phyloP scores from a whole-genome alignment of 345 rosid genomes.

The Arabis hirsuta region DNA sequence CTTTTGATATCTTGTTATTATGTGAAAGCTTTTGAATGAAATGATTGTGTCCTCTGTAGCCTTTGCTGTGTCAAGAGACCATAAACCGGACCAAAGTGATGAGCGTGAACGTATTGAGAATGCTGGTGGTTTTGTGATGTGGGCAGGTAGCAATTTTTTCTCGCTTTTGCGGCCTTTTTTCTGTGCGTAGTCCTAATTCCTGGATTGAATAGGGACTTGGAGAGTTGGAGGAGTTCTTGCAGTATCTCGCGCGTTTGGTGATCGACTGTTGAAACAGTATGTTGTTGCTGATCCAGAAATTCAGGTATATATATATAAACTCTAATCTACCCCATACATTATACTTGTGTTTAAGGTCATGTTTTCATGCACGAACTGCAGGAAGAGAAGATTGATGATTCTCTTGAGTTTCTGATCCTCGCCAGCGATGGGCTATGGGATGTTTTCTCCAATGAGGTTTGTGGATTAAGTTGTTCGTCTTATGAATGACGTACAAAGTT shows the following conservation, averaged over 20 bases:
- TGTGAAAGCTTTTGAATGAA: conserved; percentile 4
- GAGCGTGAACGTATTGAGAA: conserved; percentile 98
- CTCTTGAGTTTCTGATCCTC: conserved; percentile 98
- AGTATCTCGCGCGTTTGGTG: conserved; percentile 99
- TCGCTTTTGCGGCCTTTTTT: neutral
- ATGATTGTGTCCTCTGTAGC: conserved; percentile 50
- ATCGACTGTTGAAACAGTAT: conserved; percentile 87
- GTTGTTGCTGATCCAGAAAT: conserved; percentile 99
- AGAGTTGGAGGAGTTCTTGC: conserved; percentile 99
- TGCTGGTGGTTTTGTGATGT: conserved; percentile 99
- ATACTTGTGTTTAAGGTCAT: conserved; percentile 1
- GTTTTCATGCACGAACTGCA: conserved; percentile 43
- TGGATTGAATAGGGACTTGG: conserved; percentile 82
- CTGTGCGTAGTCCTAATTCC: neutral
- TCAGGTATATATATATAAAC: conserved; percentile 54
- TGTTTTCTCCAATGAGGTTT: conserved; percentile 94
- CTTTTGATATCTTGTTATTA: no score
- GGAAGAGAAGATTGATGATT: conserved; percentile 93
- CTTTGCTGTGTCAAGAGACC: conserved; percentile 95
- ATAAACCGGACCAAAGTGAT: conserved; percentile 96
- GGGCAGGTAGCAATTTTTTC: conserved; percentile 73
- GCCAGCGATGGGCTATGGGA: conserved; percentile 99
- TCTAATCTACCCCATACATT: neutral
- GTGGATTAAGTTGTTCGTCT: neutral
- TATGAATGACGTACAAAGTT: neutral